Evolutionary conservation across 805 yeast genomes (phyloP), one percentile per base, ranked within the genome.

Genomic region (Metschnikowia baotianmanensis): DNA sequence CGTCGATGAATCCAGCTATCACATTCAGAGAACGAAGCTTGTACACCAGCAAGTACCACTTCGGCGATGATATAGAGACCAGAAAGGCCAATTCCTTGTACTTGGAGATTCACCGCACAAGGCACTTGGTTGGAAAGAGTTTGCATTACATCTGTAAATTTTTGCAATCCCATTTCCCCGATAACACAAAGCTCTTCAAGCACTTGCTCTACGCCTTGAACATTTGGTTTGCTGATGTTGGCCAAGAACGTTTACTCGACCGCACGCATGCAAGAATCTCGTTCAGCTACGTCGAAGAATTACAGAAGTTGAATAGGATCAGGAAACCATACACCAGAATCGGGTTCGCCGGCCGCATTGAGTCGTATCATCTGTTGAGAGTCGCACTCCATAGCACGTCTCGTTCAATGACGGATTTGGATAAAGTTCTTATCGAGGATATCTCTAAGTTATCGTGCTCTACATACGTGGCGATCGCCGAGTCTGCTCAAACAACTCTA

Each of bases 171-270:
- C 62, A 76, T 36, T 74, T 73, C 31, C 80, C 76, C 29, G 88
- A 86, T 45, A 83, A 86, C 45, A 76, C 84, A 6, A 75, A 77
- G 10, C 57, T 84, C 5, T 74, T 82, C 56, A 78, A 78, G 46
- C 76, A 79, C 33, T 70, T 83, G 24, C 62, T 88, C 23, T 77
- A 78, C 53, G 80, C 83, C 3, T 57, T 83, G 31, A 79, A 83
- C 46, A 77, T 83, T 6, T 93, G 95, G 87, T 82, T 83, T 51
- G 71, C 83, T 19, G 93, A 88, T 55, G 83, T 83, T 19, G 95
- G 96, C 2, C 73, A 77, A 40, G 95, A 86, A 50, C 66, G 83
- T 10, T 61, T 82, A 1, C 72, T 81, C 36, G 80, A 74, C 30
- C 65, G 74, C 3, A 77, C 80, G 43, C 82, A 79, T 32, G 76